Evolutionary conservation across 1,284 basidiomycete species (phyloP).

Genomic region (Pseudozyma sp.): DNA sequence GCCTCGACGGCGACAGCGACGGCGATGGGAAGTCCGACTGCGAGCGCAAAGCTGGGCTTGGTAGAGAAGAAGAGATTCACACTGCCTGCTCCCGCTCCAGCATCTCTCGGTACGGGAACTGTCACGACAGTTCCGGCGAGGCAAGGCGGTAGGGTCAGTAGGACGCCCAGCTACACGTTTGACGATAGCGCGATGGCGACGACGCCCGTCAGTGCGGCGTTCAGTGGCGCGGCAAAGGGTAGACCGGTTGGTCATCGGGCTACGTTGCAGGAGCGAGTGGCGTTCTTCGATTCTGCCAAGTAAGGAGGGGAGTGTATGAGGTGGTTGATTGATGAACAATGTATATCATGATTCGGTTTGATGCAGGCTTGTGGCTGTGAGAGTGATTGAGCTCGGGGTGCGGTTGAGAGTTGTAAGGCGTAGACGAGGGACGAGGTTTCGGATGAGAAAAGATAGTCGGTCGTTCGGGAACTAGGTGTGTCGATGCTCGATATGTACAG

Average conservation of each 20-base stretch:
- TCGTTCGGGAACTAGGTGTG: too few species aligned
- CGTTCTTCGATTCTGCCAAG: slow-evolving; percentile 55
- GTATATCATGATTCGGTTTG: too few species aligned
- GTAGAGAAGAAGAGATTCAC: slow-evolving; percentile 50
- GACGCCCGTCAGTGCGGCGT: slow-evolving; percentile 19
- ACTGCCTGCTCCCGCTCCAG: slow-evolving; percentile 13
- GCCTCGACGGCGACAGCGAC: too few species aligned
- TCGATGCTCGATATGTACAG: too few species aligned
- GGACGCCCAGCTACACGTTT: slow-evolving; percentile 21
- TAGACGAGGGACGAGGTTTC: too few species aligned
- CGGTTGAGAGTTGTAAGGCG: too few species aligned
- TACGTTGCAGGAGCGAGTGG: slow-evolving; percentile 50
- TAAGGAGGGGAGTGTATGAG: not conserved
- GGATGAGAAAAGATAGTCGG: too few species aligned
- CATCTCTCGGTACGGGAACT: not conserved
- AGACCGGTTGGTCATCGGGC: slow-evolving; percentile 37
- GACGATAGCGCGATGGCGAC: slow-evolving; percentile 5
- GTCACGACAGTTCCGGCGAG: slow-evolving; percentile 17
- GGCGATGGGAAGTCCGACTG: not conserved
- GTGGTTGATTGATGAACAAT: too few species aligned
- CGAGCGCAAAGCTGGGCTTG: slow-evolving; percentile 28
- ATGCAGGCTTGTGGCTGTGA: too few species aligned
- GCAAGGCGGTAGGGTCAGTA: slow-evolving; percentile 13
- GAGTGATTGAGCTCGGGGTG: too few species aligned
- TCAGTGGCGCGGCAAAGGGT: slow-evolving; percentile 22